Evolutionary conservation across 352 stramenopile species (phyloP).

Genomic region (Phytophthora pini): DNA sequence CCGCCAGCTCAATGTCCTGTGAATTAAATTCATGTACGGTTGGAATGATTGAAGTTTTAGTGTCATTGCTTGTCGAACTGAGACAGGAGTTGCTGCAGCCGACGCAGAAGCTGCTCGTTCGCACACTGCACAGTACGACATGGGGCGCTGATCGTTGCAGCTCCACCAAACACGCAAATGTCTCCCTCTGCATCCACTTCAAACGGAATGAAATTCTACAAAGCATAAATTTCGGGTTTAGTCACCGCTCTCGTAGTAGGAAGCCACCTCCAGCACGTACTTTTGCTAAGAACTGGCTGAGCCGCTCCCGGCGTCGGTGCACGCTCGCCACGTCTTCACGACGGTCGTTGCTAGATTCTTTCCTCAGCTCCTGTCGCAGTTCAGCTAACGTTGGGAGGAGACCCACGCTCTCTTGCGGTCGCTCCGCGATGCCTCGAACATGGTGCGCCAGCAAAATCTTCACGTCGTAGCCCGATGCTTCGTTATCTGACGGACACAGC

Average conservation of each 20-base stretch:
- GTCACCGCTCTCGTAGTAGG: no score
- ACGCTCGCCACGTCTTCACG: conserved; percentile 8
- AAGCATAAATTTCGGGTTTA: background rate
- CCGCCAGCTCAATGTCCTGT: background rate
- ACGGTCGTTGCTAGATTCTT: background rate
- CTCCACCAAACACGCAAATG: conserved; percentile 53
- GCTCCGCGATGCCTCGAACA: conserved; percentile 21
- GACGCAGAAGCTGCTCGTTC: conserved; percentile 60
- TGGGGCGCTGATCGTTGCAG: conserved; percentile 48
- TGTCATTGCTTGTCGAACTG: conserved; percentile 16
- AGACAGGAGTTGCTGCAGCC: conserved; percentile 46
- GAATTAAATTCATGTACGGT: conserved; percentile 2
- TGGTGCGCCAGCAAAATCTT: conserved; percentile 47
- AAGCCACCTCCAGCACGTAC: conserved; percentile 9
- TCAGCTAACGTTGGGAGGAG: conserved; percentile 20
- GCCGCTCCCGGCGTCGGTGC: conserved; percentile 11
- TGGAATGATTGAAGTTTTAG: background rate
- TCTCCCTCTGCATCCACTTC: conserved; percentile 19
- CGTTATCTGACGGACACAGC: conserved; percentile 14
- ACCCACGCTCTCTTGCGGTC: conserved; percentile 14
- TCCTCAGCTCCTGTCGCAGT: conserved; percentile 19
- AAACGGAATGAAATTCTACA: conserved; percentile 34
- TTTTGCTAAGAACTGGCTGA: conserved; percentile 30
- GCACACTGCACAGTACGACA: conserved; percentile 41
- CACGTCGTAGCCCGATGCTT: conserved; percentile 26